Evolutionary conservation across 495 filamentous ascomycete genomes (phyloP), one percentile per base, ranked within the genome.

Genomic region (Penicillium dipodomyicola): DNA sequence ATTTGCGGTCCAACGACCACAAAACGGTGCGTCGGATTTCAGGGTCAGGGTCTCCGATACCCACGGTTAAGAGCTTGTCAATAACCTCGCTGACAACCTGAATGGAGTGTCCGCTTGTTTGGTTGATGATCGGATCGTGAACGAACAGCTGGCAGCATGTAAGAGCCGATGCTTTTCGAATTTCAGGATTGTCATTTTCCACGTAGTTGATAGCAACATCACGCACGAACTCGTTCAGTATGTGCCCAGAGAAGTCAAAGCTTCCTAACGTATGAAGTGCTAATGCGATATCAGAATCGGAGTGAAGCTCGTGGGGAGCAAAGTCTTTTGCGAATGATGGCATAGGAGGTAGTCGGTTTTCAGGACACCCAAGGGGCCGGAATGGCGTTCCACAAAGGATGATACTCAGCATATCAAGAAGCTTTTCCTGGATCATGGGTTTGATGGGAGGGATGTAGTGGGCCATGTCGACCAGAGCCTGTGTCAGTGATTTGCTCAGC

Each of bases 171-270:
- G 93, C 92, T 69, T 96, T 93, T 54, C 94, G 86, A 52, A 97
- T 96, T 56, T 95, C 90, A 0, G 90, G 83, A 65, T 96, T 95
- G 57, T 96, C 92, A 55, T 93, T 93, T 65, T 97, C 92, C 49
- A 97, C 93, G 59, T 95, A 99, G 68, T 91, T 92, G 65, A 99
- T 96, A 5, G 95, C 95, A 52, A 97, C 94, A 69, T 99, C 94
- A 25, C 94, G 90, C 40, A 97, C 94, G 59, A 99, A 99, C 64
- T 99, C 94, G 62, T 99, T 99, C 14, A 99, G 73, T 22, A 96
- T 87, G 64, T 97, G 89, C 43, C 92, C 91, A 54, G 86, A 85
- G 68, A 99, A 99, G 64, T 99, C 94, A 64, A 99, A 99, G 65
- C 89, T 96, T 4, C 94, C 94, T 1, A 99, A 77, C 0, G 95